A percentile compares a stretch with the other conserved stretches of the same genome.
These are phyloP conservation scores for Diaporthe aspalathi DNA, from an alignment of 2,329 filamentous ascomycete species.

Conservation along the genomic window DNA sequence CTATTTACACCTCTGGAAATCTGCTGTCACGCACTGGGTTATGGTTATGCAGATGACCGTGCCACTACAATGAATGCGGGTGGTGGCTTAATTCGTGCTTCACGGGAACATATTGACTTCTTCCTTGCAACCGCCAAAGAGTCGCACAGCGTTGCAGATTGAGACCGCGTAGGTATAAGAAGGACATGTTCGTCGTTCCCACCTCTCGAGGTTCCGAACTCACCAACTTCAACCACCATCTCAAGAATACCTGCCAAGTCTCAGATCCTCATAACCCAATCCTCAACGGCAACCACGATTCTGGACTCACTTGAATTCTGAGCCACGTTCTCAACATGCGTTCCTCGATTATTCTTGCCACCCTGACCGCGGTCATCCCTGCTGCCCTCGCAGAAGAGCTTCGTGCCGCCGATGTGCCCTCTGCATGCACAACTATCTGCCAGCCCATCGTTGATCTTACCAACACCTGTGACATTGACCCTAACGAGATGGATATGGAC, in stretches of 20 bases:
- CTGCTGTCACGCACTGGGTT: background rate
- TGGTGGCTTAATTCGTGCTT: background rate
- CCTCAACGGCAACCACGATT: background rate
- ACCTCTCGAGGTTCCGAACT: no score
- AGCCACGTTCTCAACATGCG: background rate
- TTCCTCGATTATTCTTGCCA: background rate
- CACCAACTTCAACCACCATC: background rate
- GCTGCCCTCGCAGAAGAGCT: background rate
- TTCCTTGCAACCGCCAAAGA: background rate
- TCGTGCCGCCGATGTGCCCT: background rate
- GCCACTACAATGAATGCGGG: background rate
- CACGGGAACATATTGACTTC: background rate
- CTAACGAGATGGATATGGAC: background rate
- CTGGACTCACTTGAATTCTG: background rate
- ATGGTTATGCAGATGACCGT: background rate
- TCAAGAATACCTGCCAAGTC: background rate
- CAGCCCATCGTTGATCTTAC: conserved; percentile 7
- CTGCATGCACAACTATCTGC: conserved; percentile 3
- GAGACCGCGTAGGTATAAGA: background rate
- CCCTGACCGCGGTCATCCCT: background rate
- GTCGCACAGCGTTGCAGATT: background rate
- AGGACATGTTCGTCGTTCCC: background rate
- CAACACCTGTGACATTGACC: conserved; percentile 8
- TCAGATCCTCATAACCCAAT: background rate
- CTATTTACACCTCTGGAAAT: background rate